Evolutionary conservation across 176 grass and related monocot species (phyloP).

Genomic region (Raddia distichophylla): DNA sequence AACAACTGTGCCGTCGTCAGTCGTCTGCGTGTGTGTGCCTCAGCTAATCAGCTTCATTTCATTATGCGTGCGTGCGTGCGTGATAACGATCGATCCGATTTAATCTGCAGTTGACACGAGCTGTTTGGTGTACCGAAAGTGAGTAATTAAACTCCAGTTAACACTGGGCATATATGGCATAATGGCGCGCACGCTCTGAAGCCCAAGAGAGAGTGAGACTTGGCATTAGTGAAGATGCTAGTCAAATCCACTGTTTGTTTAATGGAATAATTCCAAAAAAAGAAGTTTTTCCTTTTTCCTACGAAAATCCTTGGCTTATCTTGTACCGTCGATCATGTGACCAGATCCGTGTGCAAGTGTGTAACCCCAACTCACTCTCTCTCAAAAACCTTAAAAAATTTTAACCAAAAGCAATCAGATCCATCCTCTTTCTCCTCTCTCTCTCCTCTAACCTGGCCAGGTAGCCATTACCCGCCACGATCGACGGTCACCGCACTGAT

Average conservation of each 20-base stretch:
- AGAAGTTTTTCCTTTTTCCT: too few species aligned
- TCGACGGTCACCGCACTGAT: too few species aligned
- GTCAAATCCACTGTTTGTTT: background rate
- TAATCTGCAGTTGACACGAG: background rate
- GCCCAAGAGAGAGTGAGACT: background rate
- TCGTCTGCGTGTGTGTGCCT: background rate
- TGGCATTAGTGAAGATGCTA: background rate
- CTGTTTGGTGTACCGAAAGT: constrained; percentile 35
- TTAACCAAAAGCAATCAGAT: too few species aligned
- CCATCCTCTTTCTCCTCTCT: too few species aligned
- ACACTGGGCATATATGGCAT: background rate
- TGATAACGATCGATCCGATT: background rate
- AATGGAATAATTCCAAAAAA: too few species aligned
- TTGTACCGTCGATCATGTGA: too few species aligned
- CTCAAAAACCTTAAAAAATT: too few species aligned
- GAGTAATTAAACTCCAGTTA: background rate
- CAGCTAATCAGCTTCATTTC: constrained; percentile 26
- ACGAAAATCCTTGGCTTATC: too few species aligned
- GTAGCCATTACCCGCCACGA: too few species aligned
- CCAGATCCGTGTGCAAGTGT: too few species aligned
- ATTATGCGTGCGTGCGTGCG: background rate
- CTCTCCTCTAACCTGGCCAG: too few species aligned
- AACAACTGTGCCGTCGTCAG: constrained; percentile 33
- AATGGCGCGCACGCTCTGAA: background rate
- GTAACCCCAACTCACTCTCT: too few species aligned